Evolutionary conservation across 1,284 basidiomycete genomes (phyloP), one percentile per base, ranked within the genome.

Genomic region (Austroboletus novae-zelandiae): DNA sequence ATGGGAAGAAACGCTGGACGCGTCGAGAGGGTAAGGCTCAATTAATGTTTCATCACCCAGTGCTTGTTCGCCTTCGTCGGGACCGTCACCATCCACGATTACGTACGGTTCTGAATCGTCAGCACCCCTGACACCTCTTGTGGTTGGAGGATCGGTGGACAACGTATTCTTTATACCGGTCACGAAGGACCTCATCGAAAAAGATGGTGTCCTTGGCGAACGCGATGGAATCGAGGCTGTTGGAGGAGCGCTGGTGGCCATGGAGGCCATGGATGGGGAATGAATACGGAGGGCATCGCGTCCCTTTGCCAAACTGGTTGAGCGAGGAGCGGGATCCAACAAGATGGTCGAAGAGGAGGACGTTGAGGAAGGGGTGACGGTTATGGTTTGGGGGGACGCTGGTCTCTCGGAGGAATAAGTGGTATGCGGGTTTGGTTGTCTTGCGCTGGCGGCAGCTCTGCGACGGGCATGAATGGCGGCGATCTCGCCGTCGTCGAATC

Each of bases 401-500:
- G 27, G 27, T 27, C 59, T 40, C 11, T 70, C 62, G 9, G 72
- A 69, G 15, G 73, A 73, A 14, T 62, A 64, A 6, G 73, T 66
- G 10, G 71, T 61, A 40, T 69, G 66, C 45, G 55, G 56, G 63
- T 68, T 40, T 68, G 56, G 42, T 63, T 61, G 17, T 61, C 32
- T 51, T 18, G 45, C 62, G 1, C 71, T 68, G 11, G 71, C 74
- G 27, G 74, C 72, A 25, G 71, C 73, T 29, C 70, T 62, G 27
- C 82, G 74, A 23, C 82, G 75, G 17, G 74, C 68, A 39, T 82
- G 76, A 27, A 89, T 81, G 7, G 75, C 74, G 0, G 76, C 74
- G 32, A 89, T 86, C 63, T 88, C 84, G n/a, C 83, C 81, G 27
- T 81, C 76, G 9, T 76, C 73, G 57, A 84, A 85, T 0, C 86